Conservation (phyloP, 129 eudicot genomes). For the Artemisia tridentata region DNA sequence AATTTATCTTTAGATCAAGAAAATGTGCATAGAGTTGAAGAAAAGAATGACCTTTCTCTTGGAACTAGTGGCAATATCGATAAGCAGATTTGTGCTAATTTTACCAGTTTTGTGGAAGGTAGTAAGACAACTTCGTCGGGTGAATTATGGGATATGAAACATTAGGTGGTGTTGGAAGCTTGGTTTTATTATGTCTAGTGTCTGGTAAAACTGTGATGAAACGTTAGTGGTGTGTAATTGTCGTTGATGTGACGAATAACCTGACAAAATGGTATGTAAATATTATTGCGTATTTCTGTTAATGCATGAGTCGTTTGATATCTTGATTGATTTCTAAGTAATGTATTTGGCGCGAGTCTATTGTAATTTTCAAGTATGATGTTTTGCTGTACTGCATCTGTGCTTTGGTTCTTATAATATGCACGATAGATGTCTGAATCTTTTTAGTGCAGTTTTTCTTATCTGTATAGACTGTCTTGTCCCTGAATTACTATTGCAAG, state of each 20-base stretch:
- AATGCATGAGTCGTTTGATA: neutral
- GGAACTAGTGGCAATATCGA: slow-evolving; percentile 35
- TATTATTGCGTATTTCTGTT: neutral
- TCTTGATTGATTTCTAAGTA: neutral
- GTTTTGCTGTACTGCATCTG: too few relatives aligned
- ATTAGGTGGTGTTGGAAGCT: slow-evolving; percentile 8
- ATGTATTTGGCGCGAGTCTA: too few relatives aligned
- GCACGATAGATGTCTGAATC: too few relatives aligned
- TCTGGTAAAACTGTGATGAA: neutral
- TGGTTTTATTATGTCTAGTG: neutral
- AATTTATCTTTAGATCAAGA: too few relatives aligned
- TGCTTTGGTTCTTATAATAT: too few relatives aligned
- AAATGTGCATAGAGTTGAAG: slow-evolving; percentile 10
- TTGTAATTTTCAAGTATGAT: neutral
- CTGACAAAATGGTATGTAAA: slow-evolving; percentile 16
- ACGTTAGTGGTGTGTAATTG: neutral
- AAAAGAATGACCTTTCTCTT: slow-evolving; percentile 11
- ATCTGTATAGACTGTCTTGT: too few relatives aligned
- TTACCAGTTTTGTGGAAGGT: slow-evolving; percentile 44
- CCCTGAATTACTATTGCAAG: too few relatives aligned
- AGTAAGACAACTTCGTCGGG: neutral
- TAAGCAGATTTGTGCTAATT: slow-evolving; percentile 44
- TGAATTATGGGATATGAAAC: neutral
- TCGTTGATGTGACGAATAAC: neutral
- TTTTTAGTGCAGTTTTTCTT: too few relatives aligned